Base-by-base conservation (phyloP, 768 basidiomycete species). In the Amanita rimosa region DNA sequence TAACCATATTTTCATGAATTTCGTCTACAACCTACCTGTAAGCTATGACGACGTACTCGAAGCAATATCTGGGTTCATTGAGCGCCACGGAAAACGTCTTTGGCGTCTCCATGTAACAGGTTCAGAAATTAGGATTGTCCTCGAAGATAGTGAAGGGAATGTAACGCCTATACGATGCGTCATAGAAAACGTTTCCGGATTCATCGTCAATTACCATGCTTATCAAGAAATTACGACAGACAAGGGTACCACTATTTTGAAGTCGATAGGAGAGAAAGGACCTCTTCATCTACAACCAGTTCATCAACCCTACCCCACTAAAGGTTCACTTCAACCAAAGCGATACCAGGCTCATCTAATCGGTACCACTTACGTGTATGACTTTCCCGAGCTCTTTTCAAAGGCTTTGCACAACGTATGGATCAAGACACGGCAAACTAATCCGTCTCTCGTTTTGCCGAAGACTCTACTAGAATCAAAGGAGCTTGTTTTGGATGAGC, bases 1-100 rank as follows among this genome's bases (percentile, higher is more conserved):
- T 71, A 98, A 98, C 65, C 94, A 97, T 64, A 96, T 98, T 63
- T 94, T 92, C 72, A 83, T 98, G 81, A 97, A 98, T 72, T 99
- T 98, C 64, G 83, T 98, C 58, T 98, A 98, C 76, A 91, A 88
- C 62, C 83, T 99, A 39, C 79, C 84, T 24, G 93, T 99, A 53
- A 84, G 84, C 29, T 98, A 97, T 58, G 94, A 97, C 53, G 95
- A 98, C 58, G 94, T 98, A 6, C 80, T 97, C 48, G 87, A 90
- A 41, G 96, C 96, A 11, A 89, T 98, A 50, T 84, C 94, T n/a
- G 96, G 96, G 37, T 99, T 99, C 73, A 93, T 99, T 57, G 96
- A 98, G 57, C 85, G 96, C 34, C 96, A 99, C 60, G 96, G 96
- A 52, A 98, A 98, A 69, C 79, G 96, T 22, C 75, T 98, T 46